Base-by-base conservation (phyloP, 352 stramenopile genomes). In the Albugo laibachii region DNA sequence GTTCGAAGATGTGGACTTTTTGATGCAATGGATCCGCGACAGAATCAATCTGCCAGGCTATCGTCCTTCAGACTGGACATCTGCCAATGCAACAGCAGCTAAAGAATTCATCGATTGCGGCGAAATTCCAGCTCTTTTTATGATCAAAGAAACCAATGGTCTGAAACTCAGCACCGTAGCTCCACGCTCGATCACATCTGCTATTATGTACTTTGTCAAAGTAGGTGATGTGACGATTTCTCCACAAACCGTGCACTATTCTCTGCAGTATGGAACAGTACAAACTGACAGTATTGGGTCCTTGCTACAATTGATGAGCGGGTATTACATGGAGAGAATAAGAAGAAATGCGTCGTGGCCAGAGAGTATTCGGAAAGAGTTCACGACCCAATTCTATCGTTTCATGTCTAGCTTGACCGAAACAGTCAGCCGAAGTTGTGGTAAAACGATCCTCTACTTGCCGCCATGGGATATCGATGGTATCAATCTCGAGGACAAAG, bases 341-440 rank as follows among this genome's bases (percentile, higher is more conserved):
- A 76, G 86, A 47, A 58, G 65, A 31, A 86, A 89, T 54, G 76
- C 64, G 31, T 59, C 79, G 53, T 95, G 83, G 84, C 84, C 88
- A 12, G 89, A 96, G 60, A 95, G 82, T 52, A 80, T 96, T 27
- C 79, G 89, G 49, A 96, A 95, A 50, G 89, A 97, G 50, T 91
- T 97, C 40, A 91, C 80, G 5, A 80, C 80, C 4, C 86, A 97
- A 55, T 93, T 95, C 50, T 95, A 94, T 57, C 72, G 82, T 36
- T 97, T 96, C 64, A 96, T 97, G 84, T 93, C 84, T 19, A 88
- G 77, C 18, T 63, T 97, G n/a, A 96, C 87, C 1, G 84, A 96
- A 62, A 92, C 83, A 0, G 75, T 92, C 36, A 93, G 87, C 63
- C 79, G 83, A 45, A 66, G 66, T 20, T 82, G 85, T 39, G 84